Evolutionary conservation across 2,329 filamentous ascomycete species (phyloP), one percentile per base, ranked within the genome.

Genomic region (Moelleriella libera): DNA sequence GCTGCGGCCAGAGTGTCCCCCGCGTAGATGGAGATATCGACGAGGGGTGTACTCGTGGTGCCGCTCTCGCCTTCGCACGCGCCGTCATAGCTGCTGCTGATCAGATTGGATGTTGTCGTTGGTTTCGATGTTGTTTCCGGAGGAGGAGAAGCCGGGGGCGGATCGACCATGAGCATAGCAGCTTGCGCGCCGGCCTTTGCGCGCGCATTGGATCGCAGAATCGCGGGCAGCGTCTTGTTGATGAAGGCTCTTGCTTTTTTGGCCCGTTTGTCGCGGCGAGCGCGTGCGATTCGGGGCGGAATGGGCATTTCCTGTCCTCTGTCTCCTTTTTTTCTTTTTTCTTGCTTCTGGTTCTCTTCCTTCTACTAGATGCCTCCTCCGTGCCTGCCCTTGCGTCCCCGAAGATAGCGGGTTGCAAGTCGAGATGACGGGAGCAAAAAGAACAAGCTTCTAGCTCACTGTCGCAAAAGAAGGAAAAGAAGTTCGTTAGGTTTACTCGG

Each of bases 221-320:
- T 61, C 0, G 72, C 63, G 2, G 79, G 79, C 9, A 83, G 72
- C n/a, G 69, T 65, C 54, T 74, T 74, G 59, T 80, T 79, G 50
- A 81, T 60, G 3, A 78, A 79, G 7, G 72, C 66, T 47, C 71
- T 74, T 31, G 76, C 76, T 48, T 68, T 66, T 54, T 79, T 79
- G 11, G 82, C 70, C 37, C 74, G 70, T 2, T 65, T 62, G 37
- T 60, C 59, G 29, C 46, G 43, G 28, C 41, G 30, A 6, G 31
- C 46, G 29, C 41, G 41, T 11, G 41, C 45, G 8, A 46, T 46
- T 30, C 45, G 32, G 0, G 45, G 45, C 45, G 45, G 45, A 30
- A 41, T n/a, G 5, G 34, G 7, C 45, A 46, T 46, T 42, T 42
- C 8, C 30, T 46, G 34, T 46, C 28, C 32, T 46, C 14, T 39